A percentile compares a stretch with the other conserved stretches of the same genome.
These are phyloP conservation scores for Solanum peruvianum DNA, from an alignment of 257 asterid genomes.

Conservation along the genomic window DNA sequence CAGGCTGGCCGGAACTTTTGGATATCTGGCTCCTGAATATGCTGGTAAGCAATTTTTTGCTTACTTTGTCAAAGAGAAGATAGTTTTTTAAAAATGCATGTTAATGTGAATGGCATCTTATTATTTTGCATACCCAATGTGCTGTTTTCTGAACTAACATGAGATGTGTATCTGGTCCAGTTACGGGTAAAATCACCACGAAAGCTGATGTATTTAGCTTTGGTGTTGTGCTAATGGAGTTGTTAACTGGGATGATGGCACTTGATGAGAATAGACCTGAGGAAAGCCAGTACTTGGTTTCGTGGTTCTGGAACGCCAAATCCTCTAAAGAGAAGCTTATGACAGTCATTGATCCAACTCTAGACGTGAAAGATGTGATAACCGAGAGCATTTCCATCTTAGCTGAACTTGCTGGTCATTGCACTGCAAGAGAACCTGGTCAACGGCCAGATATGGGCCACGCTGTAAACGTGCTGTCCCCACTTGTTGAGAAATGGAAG, in stretches of 20 bases:
- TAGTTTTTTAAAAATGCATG: background rate
- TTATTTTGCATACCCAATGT: background rate
- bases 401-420: constrained; percentile 91
- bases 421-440: constrained; percentile 72
- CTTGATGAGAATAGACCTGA: constrained; percentile 66
- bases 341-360: constrained; percentile 53
- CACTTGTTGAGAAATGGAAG: constrained; percentile 81
- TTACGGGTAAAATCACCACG: constrained; percentile 83
- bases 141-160: background rate
- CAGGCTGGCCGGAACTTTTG: constrained; percentile 85
- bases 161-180: constrained; percentile 20
- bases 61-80: background rate
- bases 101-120: background rate
- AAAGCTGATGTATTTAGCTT: constrained; percentile 81
- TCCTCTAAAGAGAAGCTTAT: constrained; percentile 48
- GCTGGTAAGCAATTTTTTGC: constrained; percentile 39
- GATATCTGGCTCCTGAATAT: constrained; percentile 89
- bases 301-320: constrained; percentile 77
- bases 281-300: constrained; percentile 76
- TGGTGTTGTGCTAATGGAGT: constrained; percentile 88
- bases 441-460: constrained; percentile 94
- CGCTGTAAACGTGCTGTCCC: constrained; percentile 55
- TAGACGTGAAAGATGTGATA: constrained; percentile 37
- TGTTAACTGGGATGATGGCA: constrained; percentile 76
- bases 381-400: constrained; percentile 43